Evolutionary conservation across 164 flowering plant genomes (phyloP), one percentile per base, ranked within the genome.

Genomic region (Cinnamomum chago): DNA sequence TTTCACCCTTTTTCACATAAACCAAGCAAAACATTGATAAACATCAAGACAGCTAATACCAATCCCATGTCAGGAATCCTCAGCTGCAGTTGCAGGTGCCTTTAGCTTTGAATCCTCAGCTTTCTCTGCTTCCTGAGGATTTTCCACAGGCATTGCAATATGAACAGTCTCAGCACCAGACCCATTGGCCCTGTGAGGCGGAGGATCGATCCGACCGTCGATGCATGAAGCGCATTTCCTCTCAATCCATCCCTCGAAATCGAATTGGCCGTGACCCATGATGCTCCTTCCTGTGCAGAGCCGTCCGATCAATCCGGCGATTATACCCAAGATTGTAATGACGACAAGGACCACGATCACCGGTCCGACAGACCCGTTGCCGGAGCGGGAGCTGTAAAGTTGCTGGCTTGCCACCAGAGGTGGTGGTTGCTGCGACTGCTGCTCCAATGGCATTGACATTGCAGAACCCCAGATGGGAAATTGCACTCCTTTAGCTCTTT

Each of bases 181-280:
- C 5, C 20, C n/a, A 27, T 77, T 17, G 51, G 71, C 70, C 18
- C 33, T 51, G 5, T 47, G 65, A 4, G 70, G 78, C 30, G 74
- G 82, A 3, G 66, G 77, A 1, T 76, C 84, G 51, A 88, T 72
- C 47, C 84, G 77, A 10, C 95, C 95, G 68, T 90, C 92, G 33
- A 91, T 74, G 71, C 97, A 93, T n/a, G 90, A 78, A 2, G 90
- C 73, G 72, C 92, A 93, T 75, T 90, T 91, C 18, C 72, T 81
- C 79, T 91, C 93, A 1, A 87, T 83, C 95, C 94, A 90, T 2
- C 83, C 82, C 66, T 92, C 95, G 3, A 90, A 70, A 75, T 88
- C 92, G 73, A 81, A 90, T 58, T 82, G 83, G 0, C 87, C 85
- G 28, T 78, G 72, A n/a, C 95, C 95, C 84, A 86, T 81, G 77